Evolutionary conservation across 2,329 filamentous ascomycete species (phyloP).

Genomic region (Fusarium napiforme): DNA sequence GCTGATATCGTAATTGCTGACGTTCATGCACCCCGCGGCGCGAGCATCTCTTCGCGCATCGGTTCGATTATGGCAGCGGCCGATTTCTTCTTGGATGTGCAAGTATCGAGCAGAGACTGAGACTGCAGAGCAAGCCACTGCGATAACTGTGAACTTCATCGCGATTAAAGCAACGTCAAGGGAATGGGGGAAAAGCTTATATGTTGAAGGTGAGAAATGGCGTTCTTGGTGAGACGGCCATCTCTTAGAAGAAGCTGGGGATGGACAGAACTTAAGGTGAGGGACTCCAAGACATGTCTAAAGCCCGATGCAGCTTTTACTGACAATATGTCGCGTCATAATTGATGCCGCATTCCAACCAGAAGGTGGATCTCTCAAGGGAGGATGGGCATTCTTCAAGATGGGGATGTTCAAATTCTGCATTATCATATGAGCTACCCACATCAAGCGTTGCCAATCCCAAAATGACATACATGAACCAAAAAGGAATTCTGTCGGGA

Average conservation of each 20-base stretch:
- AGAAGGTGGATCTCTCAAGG: neutral
- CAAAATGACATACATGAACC: too few relatives aligned
- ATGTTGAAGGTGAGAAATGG: neutral
- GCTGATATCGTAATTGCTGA: neutral
- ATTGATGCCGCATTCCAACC: neutral
- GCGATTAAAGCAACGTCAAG: neutral
- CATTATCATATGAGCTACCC: rapidly evolving
- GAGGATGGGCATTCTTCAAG: neutral
- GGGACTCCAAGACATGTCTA: neutral
- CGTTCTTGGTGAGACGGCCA: neutral
- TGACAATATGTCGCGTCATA: neutral
- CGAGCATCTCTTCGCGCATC: neutral
- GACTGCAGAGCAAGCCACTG: rapidly evolving
- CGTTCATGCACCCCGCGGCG: neutral
- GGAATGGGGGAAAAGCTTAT: neutral
- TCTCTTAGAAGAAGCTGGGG: neutral
- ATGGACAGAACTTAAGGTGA: neutral
- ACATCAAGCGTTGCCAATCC: rapidly evolving
- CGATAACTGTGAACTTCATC: neutral
- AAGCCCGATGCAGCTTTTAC: rapidly evolving
- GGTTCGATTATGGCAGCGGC: neutral
- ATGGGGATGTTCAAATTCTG: rapidly evolving
- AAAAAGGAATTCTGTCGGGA: too few relatives aligned
- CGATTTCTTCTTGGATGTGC: neutral
- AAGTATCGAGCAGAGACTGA: neutral